Evolutionary conservation across 805 yeast genomes (phyloP).

Genomic region (Pichia insulana): DNA sequence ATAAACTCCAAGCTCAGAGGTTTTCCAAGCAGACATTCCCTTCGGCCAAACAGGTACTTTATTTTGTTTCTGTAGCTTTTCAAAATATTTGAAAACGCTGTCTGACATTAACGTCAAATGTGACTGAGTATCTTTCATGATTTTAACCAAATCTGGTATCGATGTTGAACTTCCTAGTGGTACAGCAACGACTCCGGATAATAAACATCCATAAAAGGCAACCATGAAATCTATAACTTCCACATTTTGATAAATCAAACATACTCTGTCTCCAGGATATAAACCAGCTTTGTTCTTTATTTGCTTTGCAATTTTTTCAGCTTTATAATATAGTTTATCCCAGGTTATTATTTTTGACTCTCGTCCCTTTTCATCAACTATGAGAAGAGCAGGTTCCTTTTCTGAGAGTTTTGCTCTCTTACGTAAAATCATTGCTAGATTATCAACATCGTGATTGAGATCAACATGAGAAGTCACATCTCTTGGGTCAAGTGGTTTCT

Average conservation of each 20-base stretch:
- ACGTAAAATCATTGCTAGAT: conserved; percentile 62
- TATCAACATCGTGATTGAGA: conserved; percentile 36
- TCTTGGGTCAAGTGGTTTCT: conserved; percentile 58
- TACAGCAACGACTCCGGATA: conserved; percentile 91
- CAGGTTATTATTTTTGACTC: conserved; percentile 71
- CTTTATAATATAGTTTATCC: conserved; percentile 77
- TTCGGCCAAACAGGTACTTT: conserved; percentile 49
- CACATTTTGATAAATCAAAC: conserved; percentile 70
- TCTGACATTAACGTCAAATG: conserved; percentile 79
- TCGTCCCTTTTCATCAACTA: conserved; percentile 73
- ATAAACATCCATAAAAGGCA: conserved; percentile 83
- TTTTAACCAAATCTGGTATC: conserved; percentile 58
- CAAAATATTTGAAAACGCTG: conserved; percentile 64
- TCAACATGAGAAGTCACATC: conserved; percentile 30
- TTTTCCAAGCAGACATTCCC: conserved; percentile 68
- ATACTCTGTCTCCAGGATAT: conserved; percentile 75
- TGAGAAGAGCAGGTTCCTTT: conserved; percentile 62
- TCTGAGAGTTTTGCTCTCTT: conserved; percentile 60
- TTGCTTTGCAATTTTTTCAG: conserved; percentile 83
- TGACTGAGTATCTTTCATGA: conserved; percentile 65
- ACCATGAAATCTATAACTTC: conserved; percentile 82
- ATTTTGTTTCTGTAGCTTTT: conserved; percentile 38
- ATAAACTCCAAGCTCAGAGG: conserved; percentile 77
- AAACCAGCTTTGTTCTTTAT: conserved; percentile 64
- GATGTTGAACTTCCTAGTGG: conserved; percentile 77